phyloP scores from a whole-genome alignment of 306 rosid species.

The Rosa rugosa region DNA sequence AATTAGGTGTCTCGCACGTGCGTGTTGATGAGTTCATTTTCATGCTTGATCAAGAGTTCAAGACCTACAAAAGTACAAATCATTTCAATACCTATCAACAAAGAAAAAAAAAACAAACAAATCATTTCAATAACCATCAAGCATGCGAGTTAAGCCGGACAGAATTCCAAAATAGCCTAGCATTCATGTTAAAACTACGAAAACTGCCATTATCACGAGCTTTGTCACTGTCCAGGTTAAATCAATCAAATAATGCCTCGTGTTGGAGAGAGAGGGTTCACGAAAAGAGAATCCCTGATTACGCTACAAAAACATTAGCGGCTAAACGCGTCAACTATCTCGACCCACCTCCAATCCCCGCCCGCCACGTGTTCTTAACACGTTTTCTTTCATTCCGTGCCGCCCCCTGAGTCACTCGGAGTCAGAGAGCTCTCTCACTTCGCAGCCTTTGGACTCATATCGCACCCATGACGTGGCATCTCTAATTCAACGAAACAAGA shows the following conservation, averaged over 20 bases:
- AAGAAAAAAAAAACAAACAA: too few relatives aligned
- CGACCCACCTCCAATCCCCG: constrained; percentile 4
- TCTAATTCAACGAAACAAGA: too few relatives aligned
- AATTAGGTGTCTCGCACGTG: not conserved
- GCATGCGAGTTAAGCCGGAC: not conserved
- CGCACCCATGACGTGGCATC: too few relatives aligned
- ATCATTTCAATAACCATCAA: not conserved
- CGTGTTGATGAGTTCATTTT: not conserved
- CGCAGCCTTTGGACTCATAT: not conserved
- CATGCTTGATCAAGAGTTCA: not conserved
- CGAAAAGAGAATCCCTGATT: constrained; percentile 49
- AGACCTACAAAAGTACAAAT: not conserved
- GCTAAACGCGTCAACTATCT: constrained; percentile 48
- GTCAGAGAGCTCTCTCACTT: not conserved
- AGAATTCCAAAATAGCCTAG: constrained; percentile 18
- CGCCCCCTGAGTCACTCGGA: not conserved
- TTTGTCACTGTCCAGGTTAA: constrained; percentile 54
- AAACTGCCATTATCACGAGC: constrained; percentile 74
- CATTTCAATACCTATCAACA: not conserved
- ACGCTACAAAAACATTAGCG: constrained; percentile 51
- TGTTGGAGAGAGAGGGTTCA: constrained; percentile 43
- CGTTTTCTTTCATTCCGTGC: constrained; percentile 5
- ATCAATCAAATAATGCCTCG: constrained; percentile 40
- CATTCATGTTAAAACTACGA: constrained; percentile 24
- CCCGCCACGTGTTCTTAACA: constrained; percentile 23